phyloP scores from a whole-genome alignment of 75 land plant genomes.

The Azolla pinnata region DNA sequence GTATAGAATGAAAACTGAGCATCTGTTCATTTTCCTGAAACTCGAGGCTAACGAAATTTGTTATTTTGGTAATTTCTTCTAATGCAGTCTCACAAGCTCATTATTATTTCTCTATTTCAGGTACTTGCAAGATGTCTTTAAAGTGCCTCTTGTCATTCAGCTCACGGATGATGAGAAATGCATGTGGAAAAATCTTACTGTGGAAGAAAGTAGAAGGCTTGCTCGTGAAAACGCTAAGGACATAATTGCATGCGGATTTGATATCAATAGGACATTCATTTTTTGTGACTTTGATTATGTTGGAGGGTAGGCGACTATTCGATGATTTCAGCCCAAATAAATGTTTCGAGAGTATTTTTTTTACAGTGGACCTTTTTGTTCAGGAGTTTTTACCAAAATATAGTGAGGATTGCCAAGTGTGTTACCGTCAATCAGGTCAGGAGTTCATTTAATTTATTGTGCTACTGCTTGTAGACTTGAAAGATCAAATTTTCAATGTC shows the following conservation, averaged over 20 bases:
- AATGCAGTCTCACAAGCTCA: not conserved
- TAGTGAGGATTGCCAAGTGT: conserved; percentile 76
- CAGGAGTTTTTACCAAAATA: conserved; percentile 84
- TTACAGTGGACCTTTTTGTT: not conserved
- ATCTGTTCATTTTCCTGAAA: too few relatives aligned
- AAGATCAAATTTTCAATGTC: too few relatives aligned
- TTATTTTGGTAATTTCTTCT: too few relatives aligned
- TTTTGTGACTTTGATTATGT: conserved; percentile 92
- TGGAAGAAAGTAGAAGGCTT: conserved; percentile 71
- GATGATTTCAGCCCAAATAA: not conserved
- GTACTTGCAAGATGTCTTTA: conserved; percentile 96
- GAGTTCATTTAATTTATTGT: too few relatives aligned
- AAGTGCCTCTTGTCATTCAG: conserved; percentile 94
- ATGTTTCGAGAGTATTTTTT: too few relatives aligned
- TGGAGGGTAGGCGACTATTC: conserved; percentile 57
- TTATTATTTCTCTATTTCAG: conserved; percentile 26
- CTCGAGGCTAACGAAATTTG: too few relatives aligned
- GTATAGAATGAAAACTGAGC: too few relatives aligned
- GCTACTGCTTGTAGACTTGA: too few relatives aligned
- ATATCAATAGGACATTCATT: conserved; percentile 73
- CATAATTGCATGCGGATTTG: conserved; percentile 98
- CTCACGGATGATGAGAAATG: conserved; percentile 99
- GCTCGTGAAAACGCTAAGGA: conserved; percentile 98
- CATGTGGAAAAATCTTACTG: conserved; percentile 89
- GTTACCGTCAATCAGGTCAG: conserved; percentile 89